Percentiles rank a stretch among this genome's conserved stretches.
These are phyloP conservation scores for Leccinum variabile DNA, from an alignment of 1,284 basidiomycete species.

Conservation along the genomic window DNA sequence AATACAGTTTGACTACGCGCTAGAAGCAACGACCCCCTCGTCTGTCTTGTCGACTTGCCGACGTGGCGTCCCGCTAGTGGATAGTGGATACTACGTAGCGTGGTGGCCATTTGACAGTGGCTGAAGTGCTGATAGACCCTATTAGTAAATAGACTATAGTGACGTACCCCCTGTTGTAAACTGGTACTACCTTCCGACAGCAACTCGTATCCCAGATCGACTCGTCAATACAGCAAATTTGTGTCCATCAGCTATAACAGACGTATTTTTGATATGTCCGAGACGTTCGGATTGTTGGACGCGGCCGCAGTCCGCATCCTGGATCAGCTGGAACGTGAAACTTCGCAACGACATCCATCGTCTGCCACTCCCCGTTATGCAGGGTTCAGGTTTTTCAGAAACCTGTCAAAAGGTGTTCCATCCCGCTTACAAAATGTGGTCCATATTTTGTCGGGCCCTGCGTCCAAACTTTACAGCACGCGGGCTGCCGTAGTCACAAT, in stretches of 20 bases:
- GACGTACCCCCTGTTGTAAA: background rate
- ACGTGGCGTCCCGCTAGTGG: background rate
- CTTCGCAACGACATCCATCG: constrained; percentile 4
- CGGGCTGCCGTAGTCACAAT: background rate
- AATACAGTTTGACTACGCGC: background rate
- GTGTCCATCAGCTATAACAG: constrained; percentile 1
- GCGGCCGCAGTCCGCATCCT: background rate
- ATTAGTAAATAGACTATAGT: no score
- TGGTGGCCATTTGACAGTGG: background rate
- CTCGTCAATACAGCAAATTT: background rate
- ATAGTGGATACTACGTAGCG: background rate
- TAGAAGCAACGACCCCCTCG: background rate
- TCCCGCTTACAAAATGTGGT: background rate
- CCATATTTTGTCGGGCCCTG: background rate
- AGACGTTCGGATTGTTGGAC: constrained; percentile 1
- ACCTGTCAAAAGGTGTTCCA: constrained; percentile 5
- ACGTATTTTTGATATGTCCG: background rate
- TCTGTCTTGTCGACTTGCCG: background rate
- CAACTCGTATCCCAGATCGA: background rate
- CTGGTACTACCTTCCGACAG: background rate
- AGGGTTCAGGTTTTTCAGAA: background rate
- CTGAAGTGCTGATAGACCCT: background rate
- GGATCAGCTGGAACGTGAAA: constrained; percentile 13
- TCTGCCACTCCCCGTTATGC: constrained; percentile 2
- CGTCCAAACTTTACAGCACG: background rate